Base-by-base conservation (phyloP, 345 rosid species). In the Mallotus nudiflorus region DNA sequence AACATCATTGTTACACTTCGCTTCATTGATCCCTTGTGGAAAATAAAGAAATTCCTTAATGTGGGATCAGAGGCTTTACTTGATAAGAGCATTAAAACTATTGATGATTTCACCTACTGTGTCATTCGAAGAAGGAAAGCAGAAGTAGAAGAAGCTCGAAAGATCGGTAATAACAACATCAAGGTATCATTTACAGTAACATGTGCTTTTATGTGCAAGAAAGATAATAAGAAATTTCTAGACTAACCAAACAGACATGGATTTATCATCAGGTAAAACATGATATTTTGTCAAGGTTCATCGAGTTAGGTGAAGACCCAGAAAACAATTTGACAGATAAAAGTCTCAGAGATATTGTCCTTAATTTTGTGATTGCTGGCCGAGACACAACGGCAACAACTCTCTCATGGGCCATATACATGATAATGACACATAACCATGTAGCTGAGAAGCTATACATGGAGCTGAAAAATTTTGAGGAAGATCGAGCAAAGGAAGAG, bases 381-480 rank as follows among this genome's bases (percentile, higher is more conserved):
- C 76, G 98, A 44, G 98, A 94, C 80, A 94, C 98, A 14, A 91
- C 98, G 22, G 97, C 98, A 35, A 86, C 97, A 68, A 94, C 98
- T 77, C 91, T 94, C 40, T 87, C 95, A 25, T 91, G 98, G 98
- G 94, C 91, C 4, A 77, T 88, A 51, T 89, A 90, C 86, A 85
- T 87, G 96, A 72, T 87, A 77, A 84, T 89, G 91, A 82, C 74
- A 51, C 80, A 89, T 73, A 72, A 65, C 4, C 35, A 85, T 67
- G 89, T 86, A 16, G 96, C 97, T 24, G 77, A 86, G 58, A 89
- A 80, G 82, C 88, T 94, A 37, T 87, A 81, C 77, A 49, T 29
- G 5, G 98, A 89, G 86, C 91, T 91, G 62, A 74, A 78, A 79
- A 74, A 62, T 29, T 82, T 94, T 29, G 97, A 90, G 80, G 84